Evolutionary conservation across 257 asterid species (phyloP), one percentile per base, ranked within the genome.

Genomic region (Leonotis leonurus): DNA sequence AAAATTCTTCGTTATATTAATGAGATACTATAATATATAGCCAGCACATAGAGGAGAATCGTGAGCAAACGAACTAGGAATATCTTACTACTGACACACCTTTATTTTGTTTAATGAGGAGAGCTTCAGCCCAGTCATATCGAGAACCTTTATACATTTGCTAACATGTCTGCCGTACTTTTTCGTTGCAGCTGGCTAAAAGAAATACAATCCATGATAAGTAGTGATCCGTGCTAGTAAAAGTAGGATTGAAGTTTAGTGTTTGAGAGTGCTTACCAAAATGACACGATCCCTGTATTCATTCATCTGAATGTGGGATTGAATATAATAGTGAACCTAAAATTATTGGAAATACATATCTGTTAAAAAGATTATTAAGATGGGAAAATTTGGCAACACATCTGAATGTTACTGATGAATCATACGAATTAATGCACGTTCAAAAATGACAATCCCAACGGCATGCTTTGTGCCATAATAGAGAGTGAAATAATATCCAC

Each of bases 271-370:
- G 64, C 83, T 82, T 67, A 87, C 95, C 87, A 87, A 64, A 69
- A 87, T 26, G 51, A 85, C 87, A 21, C 94, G 90, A 65, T 87
- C 94, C 69, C 95, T 71, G 65, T 85, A 87, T 72, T 86, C 95
- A 36, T 86, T 86, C 55, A 86, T 78, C 84, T 86, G 92, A 71
- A 86, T 84, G 79, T 87, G 90, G 69, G 95, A 87, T 49, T 87
- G 94, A 26, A 79, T 81, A 62, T 85, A 87, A 76, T 87, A 85
- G 70, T 87, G 86, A 66, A 85, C 84, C 95, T 87, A 74, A 54
- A 56, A 59, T 27, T 24, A 59, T 27, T 24, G 64, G 44, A 55
- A 56, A 29, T 16, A 60, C 40, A 59, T 35, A 53, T 3, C n/a
- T 11, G 68, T 69, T 58, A 63, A 52, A 26, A 50, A 25, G n/a